Conservation (phyloP, 139 green algal species). For the Pedinophyceae sp. region DNA sequence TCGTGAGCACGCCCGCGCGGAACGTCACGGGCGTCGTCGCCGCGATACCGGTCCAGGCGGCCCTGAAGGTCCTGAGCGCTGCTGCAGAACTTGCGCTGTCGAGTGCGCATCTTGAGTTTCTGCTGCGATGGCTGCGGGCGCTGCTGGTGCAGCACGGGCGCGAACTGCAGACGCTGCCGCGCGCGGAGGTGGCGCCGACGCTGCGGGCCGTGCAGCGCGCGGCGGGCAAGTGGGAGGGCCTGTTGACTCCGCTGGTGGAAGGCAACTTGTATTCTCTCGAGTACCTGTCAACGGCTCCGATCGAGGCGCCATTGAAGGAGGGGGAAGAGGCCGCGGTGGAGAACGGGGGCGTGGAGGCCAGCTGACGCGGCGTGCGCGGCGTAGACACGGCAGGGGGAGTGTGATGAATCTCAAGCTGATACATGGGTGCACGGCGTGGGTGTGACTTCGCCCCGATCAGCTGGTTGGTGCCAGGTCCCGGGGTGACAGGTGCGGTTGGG, state of each 20-base stretch:
- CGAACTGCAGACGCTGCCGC: slow-evolving; percentile 18
- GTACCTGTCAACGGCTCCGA: slow-evolving; percentile 51
- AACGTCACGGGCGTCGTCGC: slow-evolving; percentile 25
- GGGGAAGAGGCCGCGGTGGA: no score
- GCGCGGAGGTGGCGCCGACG: slow-evolving; percentile 1
- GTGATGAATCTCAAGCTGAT: no score
- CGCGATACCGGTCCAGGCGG: slow-evolving; percentile 44
- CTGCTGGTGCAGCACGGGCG: slow-evolving; percentile 34
- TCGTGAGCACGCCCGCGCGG: slow-evolving; percentile 27
- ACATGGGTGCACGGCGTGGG: no score
- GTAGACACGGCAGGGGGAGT: no score
- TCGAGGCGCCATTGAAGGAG: no score
- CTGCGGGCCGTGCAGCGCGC: slow-evolving; percentile 3
- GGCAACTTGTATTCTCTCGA: slow-evolving; percentile 57
- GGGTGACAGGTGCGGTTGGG: no score
- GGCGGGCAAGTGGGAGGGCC: slow-evolving; percentile 8
- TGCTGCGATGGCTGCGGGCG: slow-evolving; percentile 46
- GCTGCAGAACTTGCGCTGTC: no score
- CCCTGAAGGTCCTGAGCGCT: slow-evolving; percentile 35
- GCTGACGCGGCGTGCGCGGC: no score
- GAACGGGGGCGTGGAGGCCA: no score
- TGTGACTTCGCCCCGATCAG: no score
- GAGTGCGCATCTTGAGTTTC: slow-evolving; percentile 62
- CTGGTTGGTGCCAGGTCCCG: no score
- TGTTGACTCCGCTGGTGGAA: slow-evolving; percentile 15